phyloP scores from a whole-genome alignment of 2,329 filamentous ascomycete species.

The Aspergillus fumigatiaffinis region DNA sequence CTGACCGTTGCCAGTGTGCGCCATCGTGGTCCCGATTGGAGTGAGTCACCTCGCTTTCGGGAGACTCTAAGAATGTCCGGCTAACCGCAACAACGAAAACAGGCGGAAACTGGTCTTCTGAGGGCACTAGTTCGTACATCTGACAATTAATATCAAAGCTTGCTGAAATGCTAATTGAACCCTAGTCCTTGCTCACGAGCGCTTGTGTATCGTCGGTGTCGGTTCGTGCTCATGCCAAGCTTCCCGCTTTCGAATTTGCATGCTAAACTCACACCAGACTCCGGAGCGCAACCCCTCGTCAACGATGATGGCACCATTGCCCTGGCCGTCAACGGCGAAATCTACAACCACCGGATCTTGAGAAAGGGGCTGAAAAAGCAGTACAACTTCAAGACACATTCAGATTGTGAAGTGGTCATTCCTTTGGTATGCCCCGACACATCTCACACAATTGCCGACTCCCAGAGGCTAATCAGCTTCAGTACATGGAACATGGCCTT shows the following conservation, averaged over 20 bases:
- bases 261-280: constrained; percentile 56
- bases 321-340: constrained; percentile 97
- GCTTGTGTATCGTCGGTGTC: constrained; percentile 94
- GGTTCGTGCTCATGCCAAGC: constrained; percentile 52
- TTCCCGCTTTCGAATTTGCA: constrained; percentile 1
- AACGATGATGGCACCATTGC: constrained; percentile 85
- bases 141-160: background rate
- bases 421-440: constrained; percentile 65
- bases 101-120: constrained; percentile 85
- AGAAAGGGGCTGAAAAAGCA: constrained; percentile 78
- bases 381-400: constrained; percentile 98
- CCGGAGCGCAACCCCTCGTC: constrained; percentile 90
- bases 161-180: constrained; percentile 19
- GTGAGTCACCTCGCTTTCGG: constrained; percentile 55
- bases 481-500: constrained; percentile 90
- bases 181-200: constrained; percentile 90
- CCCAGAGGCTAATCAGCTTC: constrained; percentile 15
- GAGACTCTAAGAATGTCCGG: constrained; percentile 3
- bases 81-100: constrained; percentile 21
- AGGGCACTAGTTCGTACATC: constrained; percentile 74
- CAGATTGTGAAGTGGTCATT: constrained; percentile 98
- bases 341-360: constrained; percentile 97
- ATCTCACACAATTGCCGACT: background rate
- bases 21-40: constrained; percentile 98
- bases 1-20: constrained; percentile 64